Base-by-base conservation (phyloP, 2,329 filamentous ascomycete species). In the Plectosphaerella plurivora region DNA sequence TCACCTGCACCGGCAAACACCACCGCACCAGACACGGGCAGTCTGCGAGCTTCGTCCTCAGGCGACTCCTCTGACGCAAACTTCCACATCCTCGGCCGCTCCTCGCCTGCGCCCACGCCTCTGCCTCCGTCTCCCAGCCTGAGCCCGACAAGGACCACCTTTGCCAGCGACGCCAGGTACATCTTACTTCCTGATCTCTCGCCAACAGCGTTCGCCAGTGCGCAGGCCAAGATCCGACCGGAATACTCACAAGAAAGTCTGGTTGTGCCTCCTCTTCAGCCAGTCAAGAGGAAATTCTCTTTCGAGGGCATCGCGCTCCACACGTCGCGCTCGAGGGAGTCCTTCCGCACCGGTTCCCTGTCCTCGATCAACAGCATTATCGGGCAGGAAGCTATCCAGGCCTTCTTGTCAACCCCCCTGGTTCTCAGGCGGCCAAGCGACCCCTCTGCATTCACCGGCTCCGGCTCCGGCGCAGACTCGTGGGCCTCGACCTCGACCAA, bases 221-320 rank as follows among this genome's bases (percentile, higher is more conserved):
- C 65, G 24, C 55, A 62, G 7, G 66, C 59, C 20, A 61, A 62
- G 35, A 56, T 68, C 2, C 71, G 70, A 6, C 67, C 69, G 18
- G 73, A 75, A 51, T 85, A 79, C 61, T 86, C 83, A 0, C 81
- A 81, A 56, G 83, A 86, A 60, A 86, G 82, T 56, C 69, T 86
- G 28, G 61, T 81, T 12, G 79, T 86, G 14, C 71, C 79, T 9
- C 82, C 83, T 0, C 66, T 86, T 16, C 71, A 73, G 45, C 74
- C 79, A 9, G 66, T 66, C 50, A 74, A 71, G 60, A 72, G 72
- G 57, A 74, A 71, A 59, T 72, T 73, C 57, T 78, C 78, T 2
- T 70, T 69, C 45, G 79, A 84, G 46, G 72, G 68, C 20, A 68
- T 79, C 25, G 74, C 73, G 4, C 73, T 78, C 55, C 73, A 73